Evolutionary conservation across 1,139 yeast species (phyloP).

Genomic region (Hansenula lynferdii): DNA sequence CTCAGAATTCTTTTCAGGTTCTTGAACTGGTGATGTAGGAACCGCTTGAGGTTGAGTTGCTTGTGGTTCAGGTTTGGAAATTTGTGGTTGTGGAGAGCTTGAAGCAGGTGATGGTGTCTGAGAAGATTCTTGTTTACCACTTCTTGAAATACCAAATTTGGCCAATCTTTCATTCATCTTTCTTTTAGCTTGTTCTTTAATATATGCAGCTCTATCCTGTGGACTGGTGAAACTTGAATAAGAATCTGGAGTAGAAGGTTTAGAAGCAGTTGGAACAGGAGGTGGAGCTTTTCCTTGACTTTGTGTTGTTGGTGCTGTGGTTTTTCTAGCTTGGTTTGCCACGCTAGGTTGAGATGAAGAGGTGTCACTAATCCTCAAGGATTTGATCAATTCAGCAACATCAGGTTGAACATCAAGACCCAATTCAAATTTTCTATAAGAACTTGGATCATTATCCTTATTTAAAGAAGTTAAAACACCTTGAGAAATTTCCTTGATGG

Average conservation of each 20-base stretch:
- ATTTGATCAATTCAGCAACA: constrained; percentile 48
- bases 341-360: constrained; percentile 2
- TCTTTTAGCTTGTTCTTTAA: constrained; percentile 88
- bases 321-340: not conserved
- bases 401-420: constrained; percentile 32
- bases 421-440: constrained; percentile 29
- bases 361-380: constrained; percentile 38
- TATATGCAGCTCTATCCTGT: constrained; percentile 75
- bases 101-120: constrained; percentile 7
- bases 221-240: constrained; percentile 26
- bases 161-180: constrained; percentile 90
- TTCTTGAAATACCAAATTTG: constrained; percentile 58
- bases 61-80: not conserved
- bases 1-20: constrained; percentile 1
- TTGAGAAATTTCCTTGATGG: constrained; percentile 29
- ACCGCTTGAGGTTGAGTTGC: not conserved
- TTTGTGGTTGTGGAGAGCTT: not conserved
- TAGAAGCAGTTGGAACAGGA: constrained; percentile 12
- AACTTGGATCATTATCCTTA: constrained; percentile 26
- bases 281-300: not conserved
- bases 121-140: constrained; percentile 23
- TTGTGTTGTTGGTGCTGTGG: constrained; percentile 2
- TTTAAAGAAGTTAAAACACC: constrained; percentile 25
- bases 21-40: constrained; percentile 9
- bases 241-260: constrained; percentile 18